phyloP scores from a whole-genome alignment of 2,329 filamentous ascomycete species.

The Lachnellula hyalina region DNA sequence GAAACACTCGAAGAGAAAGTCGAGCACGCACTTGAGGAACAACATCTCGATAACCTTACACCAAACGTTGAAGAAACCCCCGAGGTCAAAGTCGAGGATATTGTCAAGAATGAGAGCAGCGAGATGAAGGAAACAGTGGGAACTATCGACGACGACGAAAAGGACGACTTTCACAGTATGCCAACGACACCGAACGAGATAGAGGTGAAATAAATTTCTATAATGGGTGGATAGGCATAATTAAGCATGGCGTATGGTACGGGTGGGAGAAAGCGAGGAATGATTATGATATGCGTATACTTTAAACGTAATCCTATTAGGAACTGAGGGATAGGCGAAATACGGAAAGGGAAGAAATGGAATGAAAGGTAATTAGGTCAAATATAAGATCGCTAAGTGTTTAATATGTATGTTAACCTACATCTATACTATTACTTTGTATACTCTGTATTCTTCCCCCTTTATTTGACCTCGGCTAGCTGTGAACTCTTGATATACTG shows the following conservation, averaged over 20 bases:
- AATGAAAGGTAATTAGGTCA: too few species aligned
- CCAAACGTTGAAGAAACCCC: neutral
- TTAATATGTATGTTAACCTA: too few species aligned
- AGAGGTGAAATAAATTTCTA: conserved; percentile 5
- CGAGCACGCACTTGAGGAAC: neutral
- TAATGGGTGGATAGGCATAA: neutral
- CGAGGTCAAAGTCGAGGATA: neutral
- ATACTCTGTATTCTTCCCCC: too few species aligned
- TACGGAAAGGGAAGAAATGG: too few species aligned
- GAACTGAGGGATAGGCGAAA: neutral
- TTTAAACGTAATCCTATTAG: conserved; percentile 9
- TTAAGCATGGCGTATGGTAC: too few species aligned
- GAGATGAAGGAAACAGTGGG: neutral
- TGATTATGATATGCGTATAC: conserved; percentile 2
- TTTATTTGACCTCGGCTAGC: too few species aligned
- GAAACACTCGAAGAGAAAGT: conserved; percentile 1
- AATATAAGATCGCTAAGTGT: too few species aligned
- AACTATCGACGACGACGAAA: conserved; percentile 2
- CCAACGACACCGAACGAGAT: conserved; percentile 16
- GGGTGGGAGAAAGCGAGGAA: neutral
- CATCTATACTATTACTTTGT: too few species aligned
- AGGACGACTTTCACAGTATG: conserved; percentile 19
- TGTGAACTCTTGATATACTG: too few species aligned
- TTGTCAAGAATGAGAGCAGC: neutral
- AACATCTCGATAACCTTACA: neutral